These are phyloP conservation scores for Neofusicoccum cordaticola DNA, from an alignment of 2,329 filamentous ascomycete species.

Conservation along the genomic window DNA sequence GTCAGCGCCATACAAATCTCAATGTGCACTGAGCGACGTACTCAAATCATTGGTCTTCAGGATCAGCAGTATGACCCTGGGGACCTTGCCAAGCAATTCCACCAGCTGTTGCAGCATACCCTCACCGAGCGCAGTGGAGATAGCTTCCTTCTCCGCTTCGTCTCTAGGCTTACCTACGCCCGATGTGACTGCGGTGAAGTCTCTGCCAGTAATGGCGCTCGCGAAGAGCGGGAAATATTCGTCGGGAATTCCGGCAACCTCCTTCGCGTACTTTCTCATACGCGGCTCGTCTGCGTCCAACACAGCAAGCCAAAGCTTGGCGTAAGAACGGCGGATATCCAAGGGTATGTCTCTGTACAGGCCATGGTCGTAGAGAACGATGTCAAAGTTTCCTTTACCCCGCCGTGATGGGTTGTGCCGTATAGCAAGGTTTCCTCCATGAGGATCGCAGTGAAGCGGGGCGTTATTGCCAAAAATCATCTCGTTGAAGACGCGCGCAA, in stretches of 20 bases:
- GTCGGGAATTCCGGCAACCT: conserved; percentile 85
- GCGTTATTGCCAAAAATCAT: conserved; percentile 95
- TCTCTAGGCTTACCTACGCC: conserved; percentile 62
- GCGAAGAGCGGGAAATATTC: conserved; percentile 94
- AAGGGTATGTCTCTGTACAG: conserved; percentile 89
- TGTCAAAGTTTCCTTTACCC: conserved; percentile 75
- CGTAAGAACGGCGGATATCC: conserved; percentile 77
- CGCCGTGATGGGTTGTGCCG: conserved; percentile 65
- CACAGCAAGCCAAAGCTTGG: conserved; percentile 95
- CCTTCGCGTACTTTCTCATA: conserved; percentile 86
- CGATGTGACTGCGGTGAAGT: conserved; percentile 71
- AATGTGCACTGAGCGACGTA: conserved; percentile 34
- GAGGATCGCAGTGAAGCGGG: conserved; percentile 92
- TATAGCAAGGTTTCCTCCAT: conserved; percentile 93
- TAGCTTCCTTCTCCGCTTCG: conserved; percentile 77
- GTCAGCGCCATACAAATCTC: background rate
- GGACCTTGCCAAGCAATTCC: conserved; percentile 81
- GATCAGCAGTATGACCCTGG: conserved; percentile 88
- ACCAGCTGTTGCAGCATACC: conserved; percentile 87
- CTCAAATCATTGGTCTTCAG: conserved; percentile 96
- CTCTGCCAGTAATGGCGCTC: conserved; percentile 90
- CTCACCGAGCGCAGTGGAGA: conserved; percentile 79
- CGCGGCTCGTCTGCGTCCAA: conserved; percentile 79
- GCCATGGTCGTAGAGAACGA: conserved; percentile 95
- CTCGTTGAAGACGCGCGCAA: conserved; percentile 94